Conservation (phyloP, 2,329 filamentous ascomycete species). For the Epichloe festucae region DNA sequence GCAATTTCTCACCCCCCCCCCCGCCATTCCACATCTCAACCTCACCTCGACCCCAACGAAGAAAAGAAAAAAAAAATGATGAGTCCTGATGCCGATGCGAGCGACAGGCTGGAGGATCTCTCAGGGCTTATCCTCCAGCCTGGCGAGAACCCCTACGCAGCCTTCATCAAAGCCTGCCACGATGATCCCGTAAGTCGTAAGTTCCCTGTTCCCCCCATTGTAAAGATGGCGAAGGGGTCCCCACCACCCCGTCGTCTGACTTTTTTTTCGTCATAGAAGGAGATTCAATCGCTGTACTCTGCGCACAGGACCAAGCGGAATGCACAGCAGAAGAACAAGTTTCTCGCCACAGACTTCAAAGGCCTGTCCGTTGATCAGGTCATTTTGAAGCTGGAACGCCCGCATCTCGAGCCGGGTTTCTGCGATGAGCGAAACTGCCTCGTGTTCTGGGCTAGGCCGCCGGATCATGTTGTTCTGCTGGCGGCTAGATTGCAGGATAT, state of each 20-base stretch:
- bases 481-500: slow-evolving; percentile 56
- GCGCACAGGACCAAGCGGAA: slow-evolving; percentile 66
- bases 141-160: slow-evolving; percentile 62
- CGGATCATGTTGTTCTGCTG: slow-evolving; percentile 54
- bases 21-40: background rate
- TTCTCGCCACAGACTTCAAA: slow-evolving; percentile 54
- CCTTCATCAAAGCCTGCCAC: slow-evolving; percentile 54
- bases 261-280: slow-evolving; percentile 27
- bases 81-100: slow-evolving; percentile 19
- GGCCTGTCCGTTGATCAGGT: slow-evolving; percentile 67
- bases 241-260: too few relatives aligned
- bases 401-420: slow-evolving; percentile 52
- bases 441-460: slow-evolving; percentile 79
- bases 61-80: background rate
- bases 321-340: slow-evolving; percentile 58
- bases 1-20: background rate
- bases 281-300: slow-evolving; percentile 61
- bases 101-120: slow-evolving; percentile 41
- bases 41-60: background rate
- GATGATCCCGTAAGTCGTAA: slow-evolving; percentile 44
- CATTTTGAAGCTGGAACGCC: slow-evolving; percentile 54
- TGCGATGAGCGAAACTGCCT: slow-evolving; percentile 68
- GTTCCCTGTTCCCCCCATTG: too few relatives aligned
- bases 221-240: too few relatives aligned
- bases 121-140: slow-evolving; percentile 36